Evolutionary conservation across 2,329 filamentous ascomycete genomes (phyloP).

Genomic region (Eurotiales sp.): DNA sequence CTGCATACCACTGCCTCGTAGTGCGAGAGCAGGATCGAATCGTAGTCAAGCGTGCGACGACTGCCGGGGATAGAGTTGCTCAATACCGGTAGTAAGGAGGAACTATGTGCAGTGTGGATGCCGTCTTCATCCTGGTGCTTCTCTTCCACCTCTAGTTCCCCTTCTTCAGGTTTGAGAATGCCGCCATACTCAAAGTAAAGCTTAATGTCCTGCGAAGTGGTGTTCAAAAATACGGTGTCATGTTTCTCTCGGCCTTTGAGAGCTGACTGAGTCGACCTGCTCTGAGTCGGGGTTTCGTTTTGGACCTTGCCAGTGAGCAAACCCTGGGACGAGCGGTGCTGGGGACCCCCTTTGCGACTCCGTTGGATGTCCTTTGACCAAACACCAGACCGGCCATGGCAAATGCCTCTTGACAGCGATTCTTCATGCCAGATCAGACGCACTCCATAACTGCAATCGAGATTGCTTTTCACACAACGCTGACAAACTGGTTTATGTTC

Average conservation of each 20-base stretch:
- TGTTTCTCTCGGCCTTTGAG: background rate
- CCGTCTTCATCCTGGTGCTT: background rate
- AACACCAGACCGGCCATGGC: slow-evolving; percentile 23
- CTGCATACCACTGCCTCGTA: slow-evolving; percentile 26
- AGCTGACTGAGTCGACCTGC: background rate
- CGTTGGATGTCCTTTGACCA: slow-evolving; percentile 21
- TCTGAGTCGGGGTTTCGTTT: background rate
- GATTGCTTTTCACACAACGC: slow-evolving; percentile 16
- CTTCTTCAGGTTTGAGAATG: background rate
- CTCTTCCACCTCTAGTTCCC: background rate
- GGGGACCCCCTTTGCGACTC: background rate
- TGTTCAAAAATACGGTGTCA: slow-evolving; percentile 6
- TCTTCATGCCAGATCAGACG: slow-evolving; percentile 25
- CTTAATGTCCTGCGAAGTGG: slow-evolving; percentile 5
- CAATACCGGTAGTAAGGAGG: background rate
- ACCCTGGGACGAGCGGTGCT: background rate
- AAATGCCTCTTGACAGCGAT: slow-evolving; percentile 23
- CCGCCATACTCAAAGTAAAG: slow-evolving; percentile 8
- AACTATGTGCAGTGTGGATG: background rate
- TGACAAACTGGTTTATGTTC: slow-evolving; percentile 19
- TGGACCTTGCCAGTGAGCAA: background rate
- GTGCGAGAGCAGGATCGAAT: slow-evolving; percentile 22
- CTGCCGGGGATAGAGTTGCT: background rate
- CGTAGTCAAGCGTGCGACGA: slow-evolving; percentile 9
- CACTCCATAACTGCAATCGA: slow-evolving; percentile 20